Conservation (phyloP, 106 monocot species). For the Cymbidium sinense region DNA sequence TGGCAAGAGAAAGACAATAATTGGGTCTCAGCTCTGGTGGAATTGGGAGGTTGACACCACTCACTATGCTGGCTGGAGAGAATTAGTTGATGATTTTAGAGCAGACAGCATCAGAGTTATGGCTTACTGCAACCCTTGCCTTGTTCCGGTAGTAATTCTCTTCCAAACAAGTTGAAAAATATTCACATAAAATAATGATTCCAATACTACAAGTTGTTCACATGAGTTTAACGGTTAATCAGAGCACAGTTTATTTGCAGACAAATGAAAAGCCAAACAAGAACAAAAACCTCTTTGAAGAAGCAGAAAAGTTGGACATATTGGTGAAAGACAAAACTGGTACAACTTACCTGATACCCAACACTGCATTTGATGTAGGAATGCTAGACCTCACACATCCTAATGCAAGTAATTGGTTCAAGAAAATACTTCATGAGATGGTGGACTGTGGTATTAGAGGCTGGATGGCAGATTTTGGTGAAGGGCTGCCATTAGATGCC, state of each 20-base stretch:
- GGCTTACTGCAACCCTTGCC: constrained; percentile 87
- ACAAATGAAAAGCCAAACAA: constrained; percentile 46
- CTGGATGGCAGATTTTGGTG: constrained; percentile 97
- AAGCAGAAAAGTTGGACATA: constrained; percentile 49
- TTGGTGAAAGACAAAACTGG: constrained; percentile 53
- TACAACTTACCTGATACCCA: constrained; percentile 65
- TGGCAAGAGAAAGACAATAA: constrained; percentile 80
- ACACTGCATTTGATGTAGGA: constrained; percentile 80
- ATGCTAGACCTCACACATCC: constrained; percentile 84
- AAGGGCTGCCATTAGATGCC: constrained; percentile 80
- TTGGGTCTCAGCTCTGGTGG: constrained; percentile 92
- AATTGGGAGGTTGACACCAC: constrained; percentile 77
- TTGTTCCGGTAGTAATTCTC: constrained; percentile 42
- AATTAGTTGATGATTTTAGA: constrained; percentile 56
- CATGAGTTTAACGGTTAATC: neutral
- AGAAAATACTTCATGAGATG: constrained; percentile 62
- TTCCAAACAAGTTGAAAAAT: neutral
- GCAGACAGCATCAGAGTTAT: constrained; percentile 45
- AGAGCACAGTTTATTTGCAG: constrained; percentile 19
- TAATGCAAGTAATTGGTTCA: constrained; percentile 53
- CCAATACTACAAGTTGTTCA: neutral
- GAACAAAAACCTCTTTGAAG: constrained; percentile 57
- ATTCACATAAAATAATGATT: neutral
- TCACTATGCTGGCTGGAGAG: constrained; percentile 51
- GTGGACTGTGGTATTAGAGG: constrained; percentile 63